These are phyloP conservation scores for Mycena pura DNA, from an alignment of 768 basidiomycete species.

Conservation along the genomic window DNA sequence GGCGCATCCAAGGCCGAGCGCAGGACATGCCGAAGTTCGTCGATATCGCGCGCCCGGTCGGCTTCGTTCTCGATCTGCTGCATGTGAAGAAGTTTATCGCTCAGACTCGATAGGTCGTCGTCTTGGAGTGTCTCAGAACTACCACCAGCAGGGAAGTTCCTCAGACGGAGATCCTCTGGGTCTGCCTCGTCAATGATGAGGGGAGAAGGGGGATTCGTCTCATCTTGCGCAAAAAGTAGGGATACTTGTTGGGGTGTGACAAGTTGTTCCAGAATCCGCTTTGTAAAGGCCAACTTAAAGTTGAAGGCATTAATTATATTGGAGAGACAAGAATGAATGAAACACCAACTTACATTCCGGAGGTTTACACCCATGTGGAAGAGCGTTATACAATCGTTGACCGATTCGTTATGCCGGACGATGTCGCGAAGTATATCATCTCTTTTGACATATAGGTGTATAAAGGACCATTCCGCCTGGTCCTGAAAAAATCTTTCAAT, in stretches of 20 bases:
- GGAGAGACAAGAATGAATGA: not conserved
- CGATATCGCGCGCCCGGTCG: conserved; percentile 45
- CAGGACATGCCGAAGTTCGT: conserved; percentile 48
- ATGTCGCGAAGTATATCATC: conserved; percentile 57
- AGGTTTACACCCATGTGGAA: conserved; percentile 32
- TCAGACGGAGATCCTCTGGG: not conserved
- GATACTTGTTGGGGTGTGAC: not conserved
- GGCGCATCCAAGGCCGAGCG: conserved; percentile 43
- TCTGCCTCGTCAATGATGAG: not conserved
- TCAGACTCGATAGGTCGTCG: not conserved
- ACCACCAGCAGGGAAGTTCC: not conserved
- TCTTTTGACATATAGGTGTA: conserved; percentile 61
- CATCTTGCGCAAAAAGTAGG: not conserved
- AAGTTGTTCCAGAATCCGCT: not conserved
- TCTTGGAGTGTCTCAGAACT: not conserved
- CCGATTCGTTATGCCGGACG: conserved; percentile 44
- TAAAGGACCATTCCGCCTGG: conserved; percentile 55
- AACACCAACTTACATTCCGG: not conserved
- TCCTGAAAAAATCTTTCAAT: conserved; percentile 49
- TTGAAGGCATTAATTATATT: not conserved
- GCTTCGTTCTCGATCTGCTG: conserved; percentile 38
- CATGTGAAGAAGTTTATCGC: not conserved
- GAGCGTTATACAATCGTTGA: conserved; percentile 51
- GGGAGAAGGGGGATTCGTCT: not conserved
- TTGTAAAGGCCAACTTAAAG: not conserved